phyloP scores from a whole-genome alignment of 2,329 filamentous ascomycete genomes.

The Neoascochyta sp. region DNA sequence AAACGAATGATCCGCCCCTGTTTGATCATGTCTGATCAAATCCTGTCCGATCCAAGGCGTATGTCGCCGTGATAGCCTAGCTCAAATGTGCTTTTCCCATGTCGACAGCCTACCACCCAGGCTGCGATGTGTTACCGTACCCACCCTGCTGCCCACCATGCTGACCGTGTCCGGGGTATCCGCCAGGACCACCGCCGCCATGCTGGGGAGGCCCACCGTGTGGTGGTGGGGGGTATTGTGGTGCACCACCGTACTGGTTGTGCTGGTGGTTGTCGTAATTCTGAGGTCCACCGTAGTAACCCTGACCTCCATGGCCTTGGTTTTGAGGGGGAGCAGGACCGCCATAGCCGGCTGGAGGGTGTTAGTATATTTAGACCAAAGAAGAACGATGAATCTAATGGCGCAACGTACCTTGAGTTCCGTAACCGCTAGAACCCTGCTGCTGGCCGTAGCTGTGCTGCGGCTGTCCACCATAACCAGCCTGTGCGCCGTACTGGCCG shows the following conservation, averaged over 20 bases:
- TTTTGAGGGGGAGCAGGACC: slow-evolving; percentile 25
- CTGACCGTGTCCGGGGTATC: slow-evolving; percentile 3
- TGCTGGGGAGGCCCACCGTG: slow-evolving; percentile 6
- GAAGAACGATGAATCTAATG: neutral
- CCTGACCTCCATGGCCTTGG: slow-evolving; percentile 15
- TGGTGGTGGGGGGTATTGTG: slow-evolving; percentile 12
- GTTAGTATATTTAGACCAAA: slow-evolving; percentile 4
- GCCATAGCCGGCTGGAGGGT: slow-evolving; percentile 26
- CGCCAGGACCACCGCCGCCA: slow-evolving; percentile 3
- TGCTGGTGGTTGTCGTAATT: slow-evolving; percentile 34
- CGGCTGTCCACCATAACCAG: slow-evolving; percentile 22
- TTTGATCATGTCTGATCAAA: too few species aligned
- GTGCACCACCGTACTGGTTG: slow-evolving; percentile 18
- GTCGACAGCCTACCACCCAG: slow-evolving; percentile 26
- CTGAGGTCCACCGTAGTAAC: slow-evolving; percentile 23
- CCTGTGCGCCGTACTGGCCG: slow-evolving; percentile 20
- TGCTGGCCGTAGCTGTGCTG: slow-evolving; percentile 22
- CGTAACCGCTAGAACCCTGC: slow-evolving; percentile 16
- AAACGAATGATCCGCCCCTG: too few species aligned
- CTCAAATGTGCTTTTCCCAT: too few species aligned
- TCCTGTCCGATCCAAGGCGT: too few species aligned
- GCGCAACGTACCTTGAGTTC: slow-evolving; percentile 15
- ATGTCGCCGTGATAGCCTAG: too few species aligned
- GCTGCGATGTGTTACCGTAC: slow-evolving; percentile 15
- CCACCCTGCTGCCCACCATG: neutral